Evolutionary conservation across 2,329 filamentous ascomycete species (phyloP).

Genomic region (Dryadomyces quercus-mongolicae): DNA sequence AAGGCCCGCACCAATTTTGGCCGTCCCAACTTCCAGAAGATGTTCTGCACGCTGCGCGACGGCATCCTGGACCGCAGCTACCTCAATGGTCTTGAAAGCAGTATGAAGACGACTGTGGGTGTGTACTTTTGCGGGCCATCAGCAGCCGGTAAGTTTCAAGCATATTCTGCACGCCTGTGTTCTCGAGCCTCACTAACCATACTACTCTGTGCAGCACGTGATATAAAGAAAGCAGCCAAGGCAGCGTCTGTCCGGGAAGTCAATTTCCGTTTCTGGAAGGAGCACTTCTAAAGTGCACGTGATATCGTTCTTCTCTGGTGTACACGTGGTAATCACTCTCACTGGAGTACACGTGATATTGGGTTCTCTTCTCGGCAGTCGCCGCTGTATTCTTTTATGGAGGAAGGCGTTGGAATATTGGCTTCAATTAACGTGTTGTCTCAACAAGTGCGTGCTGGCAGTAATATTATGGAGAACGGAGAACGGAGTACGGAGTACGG

Average conservation of each 20-base stretch:
- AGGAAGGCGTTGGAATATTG: too few species aligned
- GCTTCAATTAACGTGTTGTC: too few species aligned
- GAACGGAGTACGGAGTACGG: too few species aligned
- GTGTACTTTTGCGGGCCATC: constrained; percentile 97
- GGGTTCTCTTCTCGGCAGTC: too few species aligned
- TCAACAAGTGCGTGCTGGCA: too few species aligned
- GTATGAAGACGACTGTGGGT: constrained; percentile 72
- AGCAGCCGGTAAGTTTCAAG: constrained; percentile 37
- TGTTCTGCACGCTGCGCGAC: constrained; percentile 77
- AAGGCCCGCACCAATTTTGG: constrained; percentile 88
- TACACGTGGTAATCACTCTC: too few species aligned
- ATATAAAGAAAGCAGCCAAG: constrained; percentile 75
- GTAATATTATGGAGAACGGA: too few species aligned
- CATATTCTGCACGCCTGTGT: background rate
- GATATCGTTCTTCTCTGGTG: background rate
- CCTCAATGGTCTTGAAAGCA: constrained; percentile 67
- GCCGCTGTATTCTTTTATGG: too few species aligned
- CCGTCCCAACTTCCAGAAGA: constrained; percentile 71
- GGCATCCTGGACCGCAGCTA: constrained; percentile 81
- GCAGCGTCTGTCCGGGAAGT: constrained; percentile 64
- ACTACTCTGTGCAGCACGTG: constrained; percentile 46
- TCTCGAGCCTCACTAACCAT: constrained; percentile 21
- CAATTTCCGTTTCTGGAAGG: constrained; percentile 97
- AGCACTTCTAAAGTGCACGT: constrained; percentile 52
- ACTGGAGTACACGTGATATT: too few species aligned